Percentiles rank a stretch among this genome's conserved stretches.
phyloP scores from a whole-genome alignment of 139 green algal genomes.

The Coelastrella sp. region DNA sequence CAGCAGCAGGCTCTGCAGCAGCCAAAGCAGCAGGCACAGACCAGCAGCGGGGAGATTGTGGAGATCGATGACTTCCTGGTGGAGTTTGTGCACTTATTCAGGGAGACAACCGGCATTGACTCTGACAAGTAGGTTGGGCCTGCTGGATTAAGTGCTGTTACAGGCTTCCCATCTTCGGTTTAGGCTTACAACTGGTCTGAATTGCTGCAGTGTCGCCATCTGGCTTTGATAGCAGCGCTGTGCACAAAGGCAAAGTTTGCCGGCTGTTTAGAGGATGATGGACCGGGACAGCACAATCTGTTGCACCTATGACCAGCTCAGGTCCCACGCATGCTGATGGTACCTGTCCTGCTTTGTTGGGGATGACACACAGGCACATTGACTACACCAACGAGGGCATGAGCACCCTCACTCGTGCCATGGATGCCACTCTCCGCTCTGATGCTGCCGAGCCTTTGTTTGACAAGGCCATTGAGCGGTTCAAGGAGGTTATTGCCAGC shows the following conservation, averaged over 20 bases:
- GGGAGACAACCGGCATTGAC: constrained; percentile 62
- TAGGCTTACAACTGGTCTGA: no score
- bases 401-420: constrained; percentile 58
- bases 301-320: no score
- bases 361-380: constrained; percentile 62
- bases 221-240: no score
- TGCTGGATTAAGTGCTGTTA: neutral
- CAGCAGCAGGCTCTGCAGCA: constrained; percentile 5
- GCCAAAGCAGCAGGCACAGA: constrained; percentile 27
- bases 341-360: neutral
- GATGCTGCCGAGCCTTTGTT: constrained; percentile 81
- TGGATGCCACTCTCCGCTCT: constrained; percentile 69
- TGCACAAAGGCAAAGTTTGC: no score
- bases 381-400: constrained; percentile 79
- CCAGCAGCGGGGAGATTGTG: constrained; percentile 54
- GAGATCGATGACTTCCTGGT: constrained; percentile 93
- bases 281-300: no score
- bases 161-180: no score
- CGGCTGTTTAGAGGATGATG: no score
- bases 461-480: constrained; percentile 82
- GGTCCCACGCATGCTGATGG: neutral
- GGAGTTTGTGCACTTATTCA: constrained; percentile 90
- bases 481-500: constrained; percentile 69
- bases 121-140: constrained; percentile 48
- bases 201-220: no score